Percentiles rank a stretch among this genome's conserved stretches.
Conservation (phyloP, 352 stramenopile genomes). For the Globisporangium barbulae region DNA sequence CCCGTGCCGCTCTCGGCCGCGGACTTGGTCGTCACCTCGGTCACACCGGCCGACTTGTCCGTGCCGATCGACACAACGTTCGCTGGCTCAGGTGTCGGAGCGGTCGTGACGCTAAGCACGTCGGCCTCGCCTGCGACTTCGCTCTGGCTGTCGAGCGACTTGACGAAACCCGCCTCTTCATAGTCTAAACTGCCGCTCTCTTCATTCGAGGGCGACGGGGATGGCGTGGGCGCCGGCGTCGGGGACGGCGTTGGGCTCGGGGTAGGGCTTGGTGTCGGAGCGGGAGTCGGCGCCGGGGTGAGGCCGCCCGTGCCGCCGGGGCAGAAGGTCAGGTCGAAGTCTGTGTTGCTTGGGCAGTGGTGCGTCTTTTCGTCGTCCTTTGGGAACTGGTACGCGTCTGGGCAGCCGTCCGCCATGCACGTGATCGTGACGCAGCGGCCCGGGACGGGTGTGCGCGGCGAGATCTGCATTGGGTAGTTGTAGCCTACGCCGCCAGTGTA, state of each 20-base stretch:
- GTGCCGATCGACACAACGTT: conserved; percentile 10
- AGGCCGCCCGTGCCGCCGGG: conserved; percentile 34
- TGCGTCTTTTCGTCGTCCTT: conserved; percentile 72
- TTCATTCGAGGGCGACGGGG: conserved; percentile 20
- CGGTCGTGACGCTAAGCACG: not conserved
- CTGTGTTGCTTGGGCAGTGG: conserved; percentile 28
- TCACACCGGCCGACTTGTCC: conserved; percentile 21
- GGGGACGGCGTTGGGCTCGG: conserved; percentile 31
- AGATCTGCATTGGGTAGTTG: conserved; percentile 69
- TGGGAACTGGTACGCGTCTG: conserved; percentile 65
- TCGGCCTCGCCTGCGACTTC: conserved; percentile 8
- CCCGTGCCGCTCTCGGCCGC: not conserved
- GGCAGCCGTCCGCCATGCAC: conserved; percentile 46
- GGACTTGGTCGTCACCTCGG: conserved; percentile 38
- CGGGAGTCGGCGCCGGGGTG: conserved; percentile 28
- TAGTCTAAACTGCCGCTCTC: conserved; percentile 9
- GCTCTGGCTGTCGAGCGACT: conserved; percentile 18
- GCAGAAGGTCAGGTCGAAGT: conserved; percentile 62
- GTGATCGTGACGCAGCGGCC: conserved; percentile 40
- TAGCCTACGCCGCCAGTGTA: conserved; percentile 54
- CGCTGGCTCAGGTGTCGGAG: not conserved
- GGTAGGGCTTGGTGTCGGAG: conserved; percentile 26
- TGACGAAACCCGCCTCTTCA: conserved; percentile 9
- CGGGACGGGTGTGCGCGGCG: conserved; percentile 30
- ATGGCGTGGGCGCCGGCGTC: conserved; percentile 26